Conservation (phyloP, 768 basidiomycete genomes). For the Auriscalpium orientale region DNA sequence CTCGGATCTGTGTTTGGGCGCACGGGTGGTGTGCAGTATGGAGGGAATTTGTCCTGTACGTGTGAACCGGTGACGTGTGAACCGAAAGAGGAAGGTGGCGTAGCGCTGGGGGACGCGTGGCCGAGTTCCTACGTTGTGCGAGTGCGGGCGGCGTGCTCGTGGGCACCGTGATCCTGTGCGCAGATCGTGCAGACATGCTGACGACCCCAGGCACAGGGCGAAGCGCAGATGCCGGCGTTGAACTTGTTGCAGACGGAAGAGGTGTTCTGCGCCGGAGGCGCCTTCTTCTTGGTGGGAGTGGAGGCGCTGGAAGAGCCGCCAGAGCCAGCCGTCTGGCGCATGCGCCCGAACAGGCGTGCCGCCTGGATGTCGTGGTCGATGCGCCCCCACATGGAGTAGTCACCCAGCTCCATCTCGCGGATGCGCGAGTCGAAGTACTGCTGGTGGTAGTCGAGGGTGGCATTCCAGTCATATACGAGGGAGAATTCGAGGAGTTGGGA, state of each 20-base stretch:
- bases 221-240: background rate
- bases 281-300: background rate
- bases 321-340: background rate
- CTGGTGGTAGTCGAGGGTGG: constrained; percentile 10
- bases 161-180: background rate
- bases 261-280: background rate
- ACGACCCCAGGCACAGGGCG: background rate
- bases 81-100: background rate
- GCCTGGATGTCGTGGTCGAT: background rate
- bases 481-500: constrained; percentile 6
- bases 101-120: background rate
- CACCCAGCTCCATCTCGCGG: background rate
- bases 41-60: background rate
- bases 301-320: background rate
- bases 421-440: background rate
- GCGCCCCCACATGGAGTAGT: constrained; percentile 1
- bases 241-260: background rate
- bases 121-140: background rate
- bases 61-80: background rate
- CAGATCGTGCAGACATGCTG: background rate
- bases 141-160: background rate
- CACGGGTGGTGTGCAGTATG: constrained; percentile 1
- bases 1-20: constrained; percentile 13
- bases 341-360: background rate
- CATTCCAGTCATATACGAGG: constrained; percentile 6